These are phyloP conservation scores for Urtica urens DNA, from an alignment of 306 rosid genomes.

Conservation along the genomic window DNA sequence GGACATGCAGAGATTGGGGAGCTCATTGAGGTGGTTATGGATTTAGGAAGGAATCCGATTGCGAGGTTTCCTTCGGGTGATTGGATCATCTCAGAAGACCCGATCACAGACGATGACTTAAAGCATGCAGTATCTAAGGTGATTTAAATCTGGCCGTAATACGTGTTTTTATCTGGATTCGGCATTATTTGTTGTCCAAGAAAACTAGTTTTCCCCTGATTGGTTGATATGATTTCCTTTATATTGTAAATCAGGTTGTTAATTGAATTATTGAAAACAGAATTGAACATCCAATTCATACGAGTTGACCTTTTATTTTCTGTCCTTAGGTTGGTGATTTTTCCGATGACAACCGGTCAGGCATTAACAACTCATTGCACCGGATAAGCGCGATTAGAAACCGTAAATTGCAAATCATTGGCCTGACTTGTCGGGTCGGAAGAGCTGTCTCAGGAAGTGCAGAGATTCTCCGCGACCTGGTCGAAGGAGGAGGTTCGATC, in stretches of 20 bases:
- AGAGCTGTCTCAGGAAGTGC: constrained; percentile 91
- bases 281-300: too few species aligned
- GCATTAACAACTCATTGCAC: constrained; percentile 82
- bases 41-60: constrained; percentile 79
- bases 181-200: too few species aligned
- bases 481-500: constrained; percentile 71
- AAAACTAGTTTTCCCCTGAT: too few species aligned
- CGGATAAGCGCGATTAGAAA: constrained; percentile 92
- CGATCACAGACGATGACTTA: constrained; percentile 50
- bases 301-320: background rate
- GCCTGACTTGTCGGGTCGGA: constrained; percentile 98
- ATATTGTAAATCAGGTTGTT: too few species aligned
- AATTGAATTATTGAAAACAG: too few species aligned
- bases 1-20: constrained; percentile 51
- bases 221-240: too few species aligned
- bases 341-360: constrained; percentile 97
- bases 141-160: constrained; percentile 2
- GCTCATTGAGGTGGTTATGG: constrained; percentile 88
- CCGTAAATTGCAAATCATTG: constrained; percentile 83
- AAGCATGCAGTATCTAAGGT: constrained; percentile 85
- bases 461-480: constrained; percentile 67
- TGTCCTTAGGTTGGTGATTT: constrained; percentile 73
- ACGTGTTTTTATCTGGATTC: too few species aligned
- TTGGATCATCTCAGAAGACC: constrained; percentile 66
- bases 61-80: constrained; percentile 93